phyloP scores from a whole-genome alignment of 2,329 filamentous ascomycete species.

The Aspergillus spinulosporus region DNA sequence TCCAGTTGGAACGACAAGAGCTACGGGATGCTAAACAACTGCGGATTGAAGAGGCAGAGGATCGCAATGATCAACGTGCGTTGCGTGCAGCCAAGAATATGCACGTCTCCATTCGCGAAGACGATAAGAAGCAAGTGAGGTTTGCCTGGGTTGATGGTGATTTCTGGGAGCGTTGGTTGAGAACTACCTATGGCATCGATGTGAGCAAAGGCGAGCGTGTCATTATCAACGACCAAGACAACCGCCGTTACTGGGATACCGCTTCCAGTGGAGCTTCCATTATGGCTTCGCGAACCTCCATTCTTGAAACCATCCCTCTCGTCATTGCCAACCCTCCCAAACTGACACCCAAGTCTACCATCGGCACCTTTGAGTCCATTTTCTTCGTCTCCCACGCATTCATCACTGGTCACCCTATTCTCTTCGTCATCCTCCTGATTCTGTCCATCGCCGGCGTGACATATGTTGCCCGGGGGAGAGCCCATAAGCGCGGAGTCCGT shows the following conservation, averaged over 20 bases:
- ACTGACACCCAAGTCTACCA: slow-evolving; percentile 51
- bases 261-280: slow-evolving; percentile 89
- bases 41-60: slow-evolving; percentile 92
- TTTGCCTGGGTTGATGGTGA: slow-evolving; percentile 98
- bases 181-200: slow-evolving; percentile 91
- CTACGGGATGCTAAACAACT: slow-evolving; percentile 92
- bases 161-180: slow-evolving; percentile 97
- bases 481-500: slow-evolving; percentile 30
- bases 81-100: slow-evolving; percentile 86
- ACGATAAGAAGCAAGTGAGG: slow-evolving; percentile 81
- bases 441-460: slow-evolving; percentile 36
- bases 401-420: slow-evolving; percentile 45
- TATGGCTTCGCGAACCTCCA: slow-evolving; percentile 82
- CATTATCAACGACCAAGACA: slow-evolving; percentile 95
- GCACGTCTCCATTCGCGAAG: slow-evolving; percentile 84
- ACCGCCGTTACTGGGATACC: slow-evolving; percentile 90
- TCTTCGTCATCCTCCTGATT: slow-evolving; percentile 44
- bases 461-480: slow-evolving; percentile 36
- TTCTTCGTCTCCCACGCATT: slow-evolving; percentile 50
- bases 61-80: slow-evolving; percentile 85
- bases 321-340: slow-evolving; percentile 52
- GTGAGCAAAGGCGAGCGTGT: slow-evolving; percentile 83
- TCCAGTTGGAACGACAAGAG: slow-evolving; percentile 90
- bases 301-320: slow-evolving; percentile 73
- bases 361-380: slow-evolving; percentile 48